Percentiles rank a stretch among this genome's conserved stretches.
phyloP scores from a whole-genome alignment of 2,329 filamentous ascomycete species.

The Trichoderma sp. region DNA sequence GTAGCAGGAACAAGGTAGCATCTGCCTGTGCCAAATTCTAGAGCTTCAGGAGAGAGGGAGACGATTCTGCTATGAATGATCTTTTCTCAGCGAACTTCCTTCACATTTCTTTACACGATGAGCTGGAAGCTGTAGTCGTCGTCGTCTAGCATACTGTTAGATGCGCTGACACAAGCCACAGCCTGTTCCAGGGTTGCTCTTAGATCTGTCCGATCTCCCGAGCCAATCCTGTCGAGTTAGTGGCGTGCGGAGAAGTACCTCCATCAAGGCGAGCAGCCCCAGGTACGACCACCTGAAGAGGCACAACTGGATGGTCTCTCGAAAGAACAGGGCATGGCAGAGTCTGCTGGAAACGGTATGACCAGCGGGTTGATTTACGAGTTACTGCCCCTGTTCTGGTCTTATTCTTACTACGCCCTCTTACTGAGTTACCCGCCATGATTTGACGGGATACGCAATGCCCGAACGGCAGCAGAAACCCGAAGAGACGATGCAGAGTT shows the following conservation, averaged over 20 bases:
- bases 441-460: neutral
- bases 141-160: conserved; percentile 8
- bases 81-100: neutral
- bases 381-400: too few relatives aligned
- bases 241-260: conserved; percentile 20
- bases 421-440: neutral
- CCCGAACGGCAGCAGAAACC: too few relatives aligned
- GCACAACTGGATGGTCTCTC: neutral
- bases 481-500: too few relatives aligned
- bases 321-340: neutral
- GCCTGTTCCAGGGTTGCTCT: conserved; percentile 5
- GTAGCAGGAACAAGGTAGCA: neutral
- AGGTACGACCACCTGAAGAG: neutral
- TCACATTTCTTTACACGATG: neutral
- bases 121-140: neutral
- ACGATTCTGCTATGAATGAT: neutral
- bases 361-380: too few relatives aligned
- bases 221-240: conserved; percentile 17
- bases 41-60: neutral
- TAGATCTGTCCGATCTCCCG: conserved; percentile 24
- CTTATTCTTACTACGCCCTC: too few relatives aligned
- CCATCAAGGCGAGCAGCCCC: neutral
- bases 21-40: neutral
- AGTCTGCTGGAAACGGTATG: neutral
- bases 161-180: conserved; percentile 23